Conservation (phyloP, 306 rosid genomes). For the Citrullus mucosospermus region DNA sequence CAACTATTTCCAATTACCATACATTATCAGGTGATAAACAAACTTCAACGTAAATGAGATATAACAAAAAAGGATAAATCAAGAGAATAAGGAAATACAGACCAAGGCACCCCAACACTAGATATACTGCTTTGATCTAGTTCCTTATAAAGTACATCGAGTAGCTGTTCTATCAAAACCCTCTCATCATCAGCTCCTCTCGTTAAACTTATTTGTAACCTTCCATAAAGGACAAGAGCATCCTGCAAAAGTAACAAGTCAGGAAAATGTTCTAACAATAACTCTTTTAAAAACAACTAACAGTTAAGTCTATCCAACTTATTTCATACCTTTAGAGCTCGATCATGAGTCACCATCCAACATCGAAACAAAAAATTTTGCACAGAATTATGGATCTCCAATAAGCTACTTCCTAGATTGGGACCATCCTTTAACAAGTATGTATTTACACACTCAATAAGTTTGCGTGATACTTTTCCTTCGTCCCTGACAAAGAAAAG, state of each 20-base stretch:
- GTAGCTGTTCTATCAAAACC: constrained; percentile 58
- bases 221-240: constrained; percentile 57
- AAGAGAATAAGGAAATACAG: constrained; percentile 13
- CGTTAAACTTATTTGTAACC: constrained; percentile 57
- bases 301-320: constrained; percentile 11
- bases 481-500: constrained; percentile 54
- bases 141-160: constrained; percentile 80
- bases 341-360: constrained; percentile 85
- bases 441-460: constrained; percentile 74
- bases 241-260: constrained; percentile 42
- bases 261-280: neutral
- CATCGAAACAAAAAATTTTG: constrained; percentile 68
- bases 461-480: constrained; percentile 74
- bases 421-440: constrained; percentile 88
- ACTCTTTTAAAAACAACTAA: neutral
- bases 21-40: constrained; percentile 3
- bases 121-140: constrained; percentile 65
- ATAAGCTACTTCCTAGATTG: constrained; percentile 46
- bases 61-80: neutral
- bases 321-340: constrained; percentile 60
- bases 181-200: constrained; percentile 51
- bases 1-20: constrained; percentile 9
- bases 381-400: constrained; percentile 63
- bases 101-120: constrained; percentile 44
- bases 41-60: constrained; percentile 8